Base-by-base conservation (phyloP, 192 early-diverging fungal genomes). In the Globomyces pollinis-pini region DNA sequence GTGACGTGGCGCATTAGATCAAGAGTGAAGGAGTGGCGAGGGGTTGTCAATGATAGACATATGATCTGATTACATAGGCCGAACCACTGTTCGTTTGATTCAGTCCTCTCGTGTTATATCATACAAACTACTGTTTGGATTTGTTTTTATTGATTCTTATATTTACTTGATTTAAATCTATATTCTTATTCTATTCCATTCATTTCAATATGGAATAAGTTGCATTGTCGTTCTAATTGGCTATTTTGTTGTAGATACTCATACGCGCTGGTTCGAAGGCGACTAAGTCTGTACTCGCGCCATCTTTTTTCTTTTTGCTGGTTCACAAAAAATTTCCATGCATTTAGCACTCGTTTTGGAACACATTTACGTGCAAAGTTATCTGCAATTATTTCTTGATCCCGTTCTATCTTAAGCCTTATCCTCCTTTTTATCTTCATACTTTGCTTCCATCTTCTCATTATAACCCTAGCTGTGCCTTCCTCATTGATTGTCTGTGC, bases 231-330 rank as follows among this genome's bases (percentile, higher is more conserved):
- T 47, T 47, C 44, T n/a, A 47, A 26, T 24, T 26, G 21, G 13
- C 44, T 47, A 47, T 24, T 47, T n/a, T 47, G 44, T n/a, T n/a
- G 2, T 24, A 15, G 33, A 6, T 51, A 51, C 55, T 32, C 31
- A 20, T 11, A 23, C 55, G 21, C 36, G 28, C 31, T 57, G 38
- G n/a, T n/a, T 11, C 55, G 23, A 2, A 57, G 23, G 3, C 55
- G 3, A 12, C 39, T 33, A n/a, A 34, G 4, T 23, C 55, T 13
- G 21, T 57, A 57, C 32, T 57, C 55, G 38, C 29, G 38, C 55
- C 55, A 57, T 44, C 16, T 39, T 44, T 57, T 38, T 41, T 57
- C 55, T 21, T 57, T 57, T 41, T 26, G 15, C 8, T 24, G 18
- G 9, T 11, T 7, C 4, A 57, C 55, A 57, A 21, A 57, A 8